Evolutionary conservation across 495 filamentous ascomycete species (phyloP).

Genomic region (Cenococcum geophilum): DNA sequence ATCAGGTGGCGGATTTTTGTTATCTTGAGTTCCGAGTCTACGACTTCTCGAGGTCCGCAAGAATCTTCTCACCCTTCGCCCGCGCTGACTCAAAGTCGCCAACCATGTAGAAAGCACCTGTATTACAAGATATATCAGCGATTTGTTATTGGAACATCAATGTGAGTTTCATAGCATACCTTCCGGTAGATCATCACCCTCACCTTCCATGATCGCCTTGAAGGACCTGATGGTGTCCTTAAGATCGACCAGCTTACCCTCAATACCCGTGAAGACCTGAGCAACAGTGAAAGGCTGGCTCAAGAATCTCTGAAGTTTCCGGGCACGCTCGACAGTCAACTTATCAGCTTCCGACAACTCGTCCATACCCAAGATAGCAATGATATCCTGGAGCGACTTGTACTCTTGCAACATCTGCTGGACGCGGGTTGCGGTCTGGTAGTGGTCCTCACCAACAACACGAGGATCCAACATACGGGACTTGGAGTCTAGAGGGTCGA

Average conservation of each 20-base stretch:
- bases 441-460: slow-evolving; percentile 96
- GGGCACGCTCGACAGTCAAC: slow-evolving; percentile 99
- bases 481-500: slow-evolving; percentile 99
- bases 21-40: slow-evolving; percentile 11
- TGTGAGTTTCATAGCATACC: slow-evolving; percentile 41
- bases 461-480: slow-evolving; percentile 99
- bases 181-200: slow-evolving; percentile 93
- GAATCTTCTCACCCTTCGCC: slow-evolving; percentile 98
- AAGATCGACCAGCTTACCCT: slow-evolving; percentile 92
- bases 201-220: slow-evolving; percentile 94
- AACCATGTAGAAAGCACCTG: slow-evolving; percentile 93
- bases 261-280: slow-evolving; percentile 96
- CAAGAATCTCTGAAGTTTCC: slow-evolving; percentile 99
- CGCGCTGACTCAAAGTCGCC: slow-evolving; percentile 89
- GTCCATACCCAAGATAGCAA: slow-evolving; percentile 99
- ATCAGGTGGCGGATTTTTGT: neutral
- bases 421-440: slow-evolving; percentile 85
- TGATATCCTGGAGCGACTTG: slow-evolving; percentile 99
- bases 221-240: slow-evolving; percentile 97
- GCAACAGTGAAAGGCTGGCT: slow-evolving; percentile 98
- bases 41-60: slow-evolving; percentile 82
- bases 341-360: slow-evolving; percentile 98
- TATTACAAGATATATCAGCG: slow-evolving; percentile 9
- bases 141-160: slow-evolving; percentile 8
- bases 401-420: slow-evolving; percentile 99